Evolutionary conservation across 345 rosid species (phyloP).

Genomic region (Sisymbrium altissimum): DNA sequence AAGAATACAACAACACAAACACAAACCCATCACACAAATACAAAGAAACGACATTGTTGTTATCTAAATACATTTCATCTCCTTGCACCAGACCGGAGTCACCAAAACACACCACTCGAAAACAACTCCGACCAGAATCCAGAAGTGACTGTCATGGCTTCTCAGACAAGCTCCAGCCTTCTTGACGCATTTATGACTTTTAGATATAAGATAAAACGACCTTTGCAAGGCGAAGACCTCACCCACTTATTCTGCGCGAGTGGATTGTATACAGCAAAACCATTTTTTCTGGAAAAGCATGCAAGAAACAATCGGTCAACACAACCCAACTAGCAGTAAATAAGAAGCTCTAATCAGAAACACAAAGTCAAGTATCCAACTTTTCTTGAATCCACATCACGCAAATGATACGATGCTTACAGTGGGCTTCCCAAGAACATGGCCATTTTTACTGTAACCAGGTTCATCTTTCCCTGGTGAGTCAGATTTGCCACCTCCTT

Average conservation of each 20-base stretch:
- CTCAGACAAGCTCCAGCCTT: slow-evolving; percentile 38
- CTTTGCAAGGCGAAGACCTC: slow-evolving; percentile 8
- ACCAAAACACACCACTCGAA: slow-evolving; percentile 28
- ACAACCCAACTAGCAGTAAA: neutral
- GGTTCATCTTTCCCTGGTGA: slow-evolving; percentile 44
- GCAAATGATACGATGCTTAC: slow-evolving; percentile 39
- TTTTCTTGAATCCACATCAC: neutral
- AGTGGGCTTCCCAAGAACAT: slow-evolving; percentile 53
- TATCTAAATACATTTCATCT: slow-evolving; percentile 27
- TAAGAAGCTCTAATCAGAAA: neutral
- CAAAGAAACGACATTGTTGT: slow-evolving; percentile 9
- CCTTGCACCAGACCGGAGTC: slow-evolving; percentile 13
- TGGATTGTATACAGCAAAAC: slow-evolving; percentile 36
- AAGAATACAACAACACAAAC: slow-evolving; percentile 2
- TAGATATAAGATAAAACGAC: slow-evolving; percentile 18
- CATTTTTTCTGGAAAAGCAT: slow-evolving; percentile 32
- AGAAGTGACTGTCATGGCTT: slow-evolving; percentile 33
- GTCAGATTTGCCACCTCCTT: slow-evolving; percentile 39
- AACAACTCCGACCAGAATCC: slow-evolving; percentile 22
- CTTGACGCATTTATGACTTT: slow-evolving; percentile 13
- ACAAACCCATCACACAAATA: slow-evolving; percentile 13
- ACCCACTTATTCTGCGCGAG: slow-evolving; percentile 21
- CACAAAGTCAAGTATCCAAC: neutral
- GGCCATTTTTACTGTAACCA: slow-evolving; percentile 37
- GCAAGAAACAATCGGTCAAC: neutral